Evolutionary conservation across 768 basidiomycete species (phyloP), one percentile per base, ranked within the genome.

Genomic region (Lactarius vividus): DNA sequence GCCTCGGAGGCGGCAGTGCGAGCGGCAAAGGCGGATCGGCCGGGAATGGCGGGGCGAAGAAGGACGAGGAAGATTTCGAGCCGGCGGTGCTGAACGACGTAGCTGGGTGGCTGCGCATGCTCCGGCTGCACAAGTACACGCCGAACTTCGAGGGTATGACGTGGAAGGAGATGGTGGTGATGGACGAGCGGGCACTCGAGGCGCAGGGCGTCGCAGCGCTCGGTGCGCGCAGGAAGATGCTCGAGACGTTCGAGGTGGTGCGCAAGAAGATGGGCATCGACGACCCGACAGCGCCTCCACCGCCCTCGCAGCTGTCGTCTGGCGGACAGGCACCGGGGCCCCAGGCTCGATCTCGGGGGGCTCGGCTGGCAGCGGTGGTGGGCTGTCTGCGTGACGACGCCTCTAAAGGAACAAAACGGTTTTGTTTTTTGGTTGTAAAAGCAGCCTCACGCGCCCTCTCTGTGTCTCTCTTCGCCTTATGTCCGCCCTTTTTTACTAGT

Each of bases 51-150:
- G 80, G 79, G 11, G 83, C 79, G 37, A 88, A 89, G 73, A 89
- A 88, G 77, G 88, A 82, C 70, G 95, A 97, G 71, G 97, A 98
- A 49, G 94, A 97, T 62, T 85, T 98, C 42, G 95, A 98, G 75
- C 90, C 91, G 65, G 82, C 86, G 72, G 72, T 98, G 72, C 81
- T 99, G 71, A 85, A 84, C 73, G 97, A 99, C 80, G 84, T 97
- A 54, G 85, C 96, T 16, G 87, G 82, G 66, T 99, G 97, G 97
- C 83, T 98, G 78, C 86, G 96, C 78, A 91, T 88, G 74, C 79
- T 99, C 79, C 81, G 97, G 77, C 81, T 98, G 74, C 97, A 99
- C 86, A 98, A 98, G 82, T 99, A 99, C 81, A 98, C 96, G 69
- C 88, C 93, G 40, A 98, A 97, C 80, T 98, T 98, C 77, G 96